These are phyloP conservation scores for Coniophora puteana DNA, from an alignment of 1,284 basidiomycete genomes.

Conservation along the genomic window DNA sequence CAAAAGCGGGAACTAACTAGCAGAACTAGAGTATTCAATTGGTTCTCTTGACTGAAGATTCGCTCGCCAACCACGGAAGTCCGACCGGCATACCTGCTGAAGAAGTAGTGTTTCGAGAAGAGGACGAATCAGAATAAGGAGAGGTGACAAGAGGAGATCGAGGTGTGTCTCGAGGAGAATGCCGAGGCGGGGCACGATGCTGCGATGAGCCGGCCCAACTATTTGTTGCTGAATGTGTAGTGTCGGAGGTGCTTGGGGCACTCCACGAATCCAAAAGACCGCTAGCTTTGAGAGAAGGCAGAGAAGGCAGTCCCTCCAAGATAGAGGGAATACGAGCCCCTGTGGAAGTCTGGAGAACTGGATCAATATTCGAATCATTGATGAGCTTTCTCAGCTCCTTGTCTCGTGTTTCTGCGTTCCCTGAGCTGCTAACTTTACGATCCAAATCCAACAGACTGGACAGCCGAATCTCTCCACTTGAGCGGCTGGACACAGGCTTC, in stretches of 20 bases:
- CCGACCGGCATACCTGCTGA: constrained; percentile 51
- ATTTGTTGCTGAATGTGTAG: constrained; percentile 11
- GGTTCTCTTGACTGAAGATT: constrained; percentile 34
- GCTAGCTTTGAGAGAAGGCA: constrained; percentile 71
- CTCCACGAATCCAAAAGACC: constrained; percentile 57
- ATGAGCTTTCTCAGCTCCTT: constrained; percentile 19
- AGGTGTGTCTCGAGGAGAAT: constrained; percentile 14
- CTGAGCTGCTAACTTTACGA: too few relatives aligned
- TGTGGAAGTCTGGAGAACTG: constrained; percentile 22
- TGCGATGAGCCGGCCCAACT: constrained; percentile 24
- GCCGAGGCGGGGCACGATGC: constrained; percentile 18
- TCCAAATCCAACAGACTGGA: too few relatives aligned
- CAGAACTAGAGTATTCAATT: constrained; percentile 13
- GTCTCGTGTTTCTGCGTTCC: constrained; percentile 25
- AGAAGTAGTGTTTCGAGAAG: constrained; percentile 20
- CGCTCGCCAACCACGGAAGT: constrained; percentile 54
- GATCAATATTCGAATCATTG: constrained; percentile 28
- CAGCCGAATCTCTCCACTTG: too few relatives aligned
- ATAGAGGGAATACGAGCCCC: constrained; percentile 15
- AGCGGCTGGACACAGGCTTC: constrained; percentile 16
- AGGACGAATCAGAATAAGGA: constrained; percentile 13
- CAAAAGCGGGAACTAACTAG: constrained; percentile 10
- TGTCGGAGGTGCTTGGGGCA: constrained; percentile 14
- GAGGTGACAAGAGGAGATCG: constrained; percentile 13
- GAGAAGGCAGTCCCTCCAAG: constrained; percentile 27